Evolutionary conservation across 2,329 filamentous ascomycete genomes (phyloP).

Genomic region (Fusarium tanahbumbuense): DNA sequence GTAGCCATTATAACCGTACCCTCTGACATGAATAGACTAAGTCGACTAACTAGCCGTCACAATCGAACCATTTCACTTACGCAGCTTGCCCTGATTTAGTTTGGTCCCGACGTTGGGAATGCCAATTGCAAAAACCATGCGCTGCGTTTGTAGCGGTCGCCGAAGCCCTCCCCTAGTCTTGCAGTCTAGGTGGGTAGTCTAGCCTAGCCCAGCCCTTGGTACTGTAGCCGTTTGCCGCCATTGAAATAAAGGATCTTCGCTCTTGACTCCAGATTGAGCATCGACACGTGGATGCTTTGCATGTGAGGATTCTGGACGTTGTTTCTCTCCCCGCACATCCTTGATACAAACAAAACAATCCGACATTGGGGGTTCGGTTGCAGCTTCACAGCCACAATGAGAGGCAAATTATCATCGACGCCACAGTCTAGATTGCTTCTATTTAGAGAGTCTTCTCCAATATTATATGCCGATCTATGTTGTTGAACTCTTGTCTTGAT

Average conservation of each 20-base stretch:
- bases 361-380: neutral
- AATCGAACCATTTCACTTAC: conserved; percentile 43
- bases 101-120: conserved; percentile 37
- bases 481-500: conserved; percentile 21
- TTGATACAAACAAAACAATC: conserved; percentile 4
- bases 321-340: conserved; percentile 9
- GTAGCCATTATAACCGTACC: conserved; percentile 10
- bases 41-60: conserved; percentile 25
- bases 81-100: conserved; percentile 40
- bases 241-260: conserved; percentile 35
- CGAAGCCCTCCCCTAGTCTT: conserved; percentile 30
- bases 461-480: conserved; percentile 11
- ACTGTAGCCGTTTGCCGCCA: conserved; percentile 20
- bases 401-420: conserved; percentile 29
- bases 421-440: conserved; percentile 31
- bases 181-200: no score
- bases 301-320: conserved; percentile 20
- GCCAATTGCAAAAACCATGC: conserved; percentile 35
- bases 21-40: conserved; percentile 22
- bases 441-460: conserved; percentile 2
- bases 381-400: conserved; percentile 32
- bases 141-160: conserved; percentile 37
- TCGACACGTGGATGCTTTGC: conserved; percentile 35
- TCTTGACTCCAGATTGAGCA: conserved; percentile 29
- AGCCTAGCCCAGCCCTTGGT: conserved; percentile 8